Evolutionary conservation across 108 stramenopile genomes (phyloP).

Genomic region (Skeletonema menzelii): DNA sequence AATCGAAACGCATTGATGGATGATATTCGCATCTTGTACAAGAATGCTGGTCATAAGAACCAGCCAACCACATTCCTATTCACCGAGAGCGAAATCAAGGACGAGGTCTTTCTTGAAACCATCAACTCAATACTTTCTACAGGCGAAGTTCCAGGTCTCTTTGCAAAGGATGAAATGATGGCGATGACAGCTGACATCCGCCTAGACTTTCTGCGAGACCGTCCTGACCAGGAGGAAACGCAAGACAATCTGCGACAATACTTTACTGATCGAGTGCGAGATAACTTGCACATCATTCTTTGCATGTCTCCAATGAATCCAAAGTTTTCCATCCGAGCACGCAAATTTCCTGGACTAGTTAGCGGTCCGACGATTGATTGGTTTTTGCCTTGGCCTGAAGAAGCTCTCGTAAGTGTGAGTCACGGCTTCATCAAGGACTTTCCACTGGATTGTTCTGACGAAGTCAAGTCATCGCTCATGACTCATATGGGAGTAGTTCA

Average conservation of each 20-base stretch:
- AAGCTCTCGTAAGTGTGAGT: conserved; percentile 84
- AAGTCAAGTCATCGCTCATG: conserved; percentile 71
- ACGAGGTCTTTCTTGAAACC: conserved; percentile 88
- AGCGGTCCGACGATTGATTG: conserved; percentile 89
- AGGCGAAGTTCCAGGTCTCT: conserved; percentile 89
- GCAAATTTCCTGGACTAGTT: conserved; percentile 89
- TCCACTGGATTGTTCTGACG: conserved; percentile 68
- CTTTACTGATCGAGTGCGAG: conserved; percentile 86
- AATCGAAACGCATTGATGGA: conserved; percentile 76
- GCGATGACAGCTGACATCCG: conserved; percentile 84
- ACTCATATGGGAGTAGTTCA: conserved; percentile 91
- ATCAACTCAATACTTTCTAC: conserved; percentile 90
- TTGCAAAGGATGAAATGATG: conserved; percentile 94
- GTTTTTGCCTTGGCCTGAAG: conserved; percentile 93
- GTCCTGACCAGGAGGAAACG: conserved; percentile 84
- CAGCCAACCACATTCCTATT: conserved; percentile 88
- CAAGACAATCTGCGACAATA: conserved; percentile 85
- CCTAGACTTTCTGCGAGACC: conserved; percentile 58
- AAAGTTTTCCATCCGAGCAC: conserved; percentile 84
- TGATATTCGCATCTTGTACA: conserved; percentile 84
- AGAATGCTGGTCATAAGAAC: conserved; percentile 80
- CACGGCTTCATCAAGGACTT: conserved; percentile 81
- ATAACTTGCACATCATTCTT: conserved; percentile 88
- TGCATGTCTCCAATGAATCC: conserved; percentile 95
- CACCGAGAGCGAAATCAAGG: conserved; percentile 92